Base-by-base conservation (phyloP, 441 rosid species). In the Geranium incanum region DNA sequence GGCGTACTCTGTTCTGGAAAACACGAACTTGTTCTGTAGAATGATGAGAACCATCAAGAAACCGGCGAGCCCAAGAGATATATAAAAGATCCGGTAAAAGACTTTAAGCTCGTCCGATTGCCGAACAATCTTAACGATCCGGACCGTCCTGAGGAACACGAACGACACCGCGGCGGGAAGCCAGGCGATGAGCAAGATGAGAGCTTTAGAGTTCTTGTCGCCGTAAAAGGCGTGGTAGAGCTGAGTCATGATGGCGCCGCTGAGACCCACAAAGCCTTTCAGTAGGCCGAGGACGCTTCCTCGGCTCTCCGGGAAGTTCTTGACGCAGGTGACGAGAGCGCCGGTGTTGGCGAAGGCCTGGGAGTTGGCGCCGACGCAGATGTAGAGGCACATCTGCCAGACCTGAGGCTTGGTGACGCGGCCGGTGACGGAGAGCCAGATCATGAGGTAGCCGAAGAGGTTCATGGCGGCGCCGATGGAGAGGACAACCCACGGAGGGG, bases 201-300 rank as follows among this genome's bases (percentile, higher is more conserved):
- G 72, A 67, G 96, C 85, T 69, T 83, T 87, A 0, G 96, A 85
- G 64, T 91, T 7, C 43, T 39, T 94, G 55, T 77, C 78, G 11
- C 96, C 97, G 60, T 93, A 91, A 6, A 91, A 81, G 5, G 94
- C 94, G 39, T 86, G 74, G 78, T 93, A 91, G 73, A 93, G 69
- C 71, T 91, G 97, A 0, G 98, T 91, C 80, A 89, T 71, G 15
- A 93, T 81, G 6, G 98, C 98, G 3, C 96, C 98, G 74, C 97
- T 93, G 19, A 93, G 70, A 13, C 98, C 97, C 5, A 86, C 89
- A 88, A 81, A 66, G 82, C 82, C 33, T 96, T 97, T 67, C 12
- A 45, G 12, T 8, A 45, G 52, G 13, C 52, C 52, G 52, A 45
- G 52, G 9, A 45, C 52, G 52, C 13, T 11, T 45, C 52, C 52